Conservation (phyloP, 805 yeast genomes). For the Nakazawaea laoshanensis region DNA sequence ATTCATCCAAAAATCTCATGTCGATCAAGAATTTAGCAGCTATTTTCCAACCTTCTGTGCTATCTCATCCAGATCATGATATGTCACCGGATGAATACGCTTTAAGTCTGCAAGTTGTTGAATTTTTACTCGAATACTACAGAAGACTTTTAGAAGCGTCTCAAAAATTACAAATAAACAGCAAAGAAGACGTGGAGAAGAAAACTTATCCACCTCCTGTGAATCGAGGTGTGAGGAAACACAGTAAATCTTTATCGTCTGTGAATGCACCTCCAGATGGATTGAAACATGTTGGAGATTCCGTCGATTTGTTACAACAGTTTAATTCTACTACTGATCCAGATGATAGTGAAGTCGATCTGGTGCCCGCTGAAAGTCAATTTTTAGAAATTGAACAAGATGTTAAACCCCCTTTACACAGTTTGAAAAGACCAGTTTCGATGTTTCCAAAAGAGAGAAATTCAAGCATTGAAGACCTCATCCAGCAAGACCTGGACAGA, state of each 20-base stretch:
- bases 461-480: slow-evolving; percentile 9
- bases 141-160: slow-evolving; percentile 50
- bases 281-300: slow-evolving; percentile 22
- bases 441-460: slow-evolving; percentile 7
- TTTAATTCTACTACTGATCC: slow-evolving; percentile 7
- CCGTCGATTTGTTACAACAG: slow-evolving; percentile 2
- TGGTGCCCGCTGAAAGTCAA: slow-evolving; percentile 2
- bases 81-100: slow-evolving; percentile 90
- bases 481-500: slow-evolving; percentile 17
- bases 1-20: slow-evolving; percentile 77
- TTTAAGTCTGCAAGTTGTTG: slow-evolving; percentile 76
- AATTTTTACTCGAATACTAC: slow-evolving; percentile 81
- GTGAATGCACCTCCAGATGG: slow-evolving; percentile 33
- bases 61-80: slow-evolving; percentile 89
- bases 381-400: slow-evolving; percentile 1
- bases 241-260: slow-evolving; percentile 35
- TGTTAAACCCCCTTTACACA: slow-evolving; percentile 2
- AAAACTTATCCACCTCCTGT: slow-evolving; percentile 7
- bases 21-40: slow-evolving; percentile 90
- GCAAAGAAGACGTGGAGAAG: background rate
- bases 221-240: slow-evolving; percentile 17
- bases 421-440: slow-evolving; percentile 10
- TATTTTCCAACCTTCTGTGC: slow-evolving; percentile 91
- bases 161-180: slow-evolving; percentile 3
- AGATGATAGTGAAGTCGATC: slow-evolving; percentile 6